Conservation (phyloP, 345 rosid species). For the Acer negundo region DNA sequence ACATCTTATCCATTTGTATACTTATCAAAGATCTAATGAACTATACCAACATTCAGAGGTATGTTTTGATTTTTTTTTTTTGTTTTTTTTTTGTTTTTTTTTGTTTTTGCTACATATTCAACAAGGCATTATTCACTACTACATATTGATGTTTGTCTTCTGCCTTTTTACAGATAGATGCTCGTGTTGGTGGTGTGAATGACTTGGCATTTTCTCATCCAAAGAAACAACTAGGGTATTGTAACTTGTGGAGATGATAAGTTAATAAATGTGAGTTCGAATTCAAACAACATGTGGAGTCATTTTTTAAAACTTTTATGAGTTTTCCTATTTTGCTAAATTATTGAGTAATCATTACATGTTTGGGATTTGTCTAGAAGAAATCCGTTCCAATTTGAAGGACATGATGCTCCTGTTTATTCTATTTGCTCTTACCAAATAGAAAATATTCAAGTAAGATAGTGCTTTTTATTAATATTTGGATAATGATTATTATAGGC, state of each 20-base stretch:
- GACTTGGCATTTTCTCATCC: constrained; percentile 40
- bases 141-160: constrained; percentile 19
- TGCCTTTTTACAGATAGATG: constrained; percentile 30
- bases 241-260: constrained; percentile 44
- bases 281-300: background rate
- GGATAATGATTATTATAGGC: background rate
- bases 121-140: background rate
- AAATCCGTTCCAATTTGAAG: constrained; percentile 38
- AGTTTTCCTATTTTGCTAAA: background rate
- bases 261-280: constrained; percentile 27
- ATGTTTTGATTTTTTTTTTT: constrained; percentile 4
- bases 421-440: constrained; percentile 41
- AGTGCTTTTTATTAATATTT: background rate
- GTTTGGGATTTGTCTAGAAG: constrained; percentile 43
- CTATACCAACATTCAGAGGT: constrained; percentile 35
- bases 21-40: constrained; percentile 30
- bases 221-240: constrained; percentile 31
- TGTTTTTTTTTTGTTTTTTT: too few species aligned
- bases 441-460: constrained; percentile 42
- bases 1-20: constrained; percentile 35
- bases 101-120: background rate
- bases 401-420: constrained; percentile 46
- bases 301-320: background rate
- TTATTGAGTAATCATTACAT: constrained; percentile 20
- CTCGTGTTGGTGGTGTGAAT: constrained; percentile 41